Evolutionary conservation across 768 basidiomycete species (phyloP), one percentile per base, ranked within the genome.

Genomic region (Rhodocollybia butyracea): DNA sequence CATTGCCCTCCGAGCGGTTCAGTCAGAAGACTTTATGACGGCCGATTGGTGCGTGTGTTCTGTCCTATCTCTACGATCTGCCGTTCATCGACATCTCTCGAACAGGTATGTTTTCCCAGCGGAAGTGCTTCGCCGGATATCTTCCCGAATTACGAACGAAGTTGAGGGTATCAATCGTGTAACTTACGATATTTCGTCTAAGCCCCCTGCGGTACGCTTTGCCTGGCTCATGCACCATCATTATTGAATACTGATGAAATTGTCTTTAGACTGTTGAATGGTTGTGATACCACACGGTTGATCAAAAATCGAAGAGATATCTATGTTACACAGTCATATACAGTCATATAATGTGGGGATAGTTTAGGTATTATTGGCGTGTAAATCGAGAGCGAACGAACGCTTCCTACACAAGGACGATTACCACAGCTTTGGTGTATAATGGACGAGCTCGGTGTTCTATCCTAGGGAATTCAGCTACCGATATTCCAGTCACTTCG

Each of bases 21-120:
- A 91, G 67, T 87, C 94, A n/a, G 96, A 98, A 68, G 97, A 99
- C 70, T 99, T 99, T 68, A 99, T 99, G 97, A 99, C 97, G 13
- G 97, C 97, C 32, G 96, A 98, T 69, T 98, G 96, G 96, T 94
- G 66, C 40, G 82, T 67, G 39, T 31, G 41, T 46, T 32, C 34
- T 41, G 54, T 51, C 46, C 29, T 21, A 21, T 54, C 50, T 46
- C 38, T 56, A 38, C 42, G 73, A 51, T 71, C 72, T n/a, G n/a
- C n/a, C n/a, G n/a, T n/a, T n/a, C n/a, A n/a, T n/a, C n/a, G n/a
- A n/a, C n/a, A n/a, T n/a, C n/a, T n/a, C n/a, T n/a, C n/a, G n/a
- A n/a, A n/a, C 63, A 92, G 91, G 91, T 98, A 91, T 74, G 85
- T 91, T n/a, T 99, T 98, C 81, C 95, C 96, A 26, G 75, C 93